Percentiles rank a stretch among this genome's conserved stretches.
Evolutionary conservation across 768 basidiomycete genomes (phyloP).

Genomic region (Amanita molliuscula): DNA sequence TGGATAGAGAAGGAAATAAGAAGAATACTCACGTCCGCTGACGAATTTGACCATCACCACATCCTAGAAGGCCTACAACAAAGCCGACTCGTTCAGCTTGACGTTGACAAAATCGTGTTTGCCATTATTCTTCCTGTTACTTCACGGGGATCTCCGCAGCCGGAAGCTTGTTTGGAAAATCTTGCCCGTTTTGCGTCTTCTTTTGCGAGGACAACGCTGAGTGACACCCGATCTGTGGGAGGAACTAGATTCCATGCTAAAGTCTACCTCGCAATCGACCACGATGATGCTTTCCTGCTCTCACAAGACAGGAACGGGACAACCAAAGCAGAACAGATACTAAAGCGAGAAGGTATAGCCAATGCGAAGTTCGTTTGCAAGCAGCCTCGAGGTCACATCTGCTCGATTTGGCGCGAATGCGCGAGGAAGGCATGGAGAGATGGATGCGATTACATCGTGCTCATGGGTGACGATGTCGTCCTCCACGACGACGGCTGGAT

Average conservation of each 20-base stretch:
- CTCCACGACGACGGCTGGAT: constrained; percentile 45
- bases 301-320: constrained; percentile 5
- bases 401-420: constrained; percentile 42
- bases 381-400: constrained; percentile 35
- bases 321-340: constrained; percentile 25
- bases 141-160: constrained; percentile 28
- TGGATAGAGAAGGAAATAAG: constrained; percentile 37
- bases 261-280: constrained; percentile 45
- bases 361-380: constrained; percentile 27
- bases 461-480: constrained; percentile 48
- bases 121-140: constrained; percentile 51
- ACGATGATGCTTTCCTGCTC: constrained; percentile 33
- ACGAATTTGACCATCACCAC: background rate
- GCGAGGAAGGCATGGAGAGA: constrained; percentile 39
- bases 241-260: constrained; percentile 23
- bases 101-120: constrained; percentile 24
- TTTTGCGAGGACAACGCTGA: constrained; percentile 33
- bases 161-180: constrained; percentile 28
- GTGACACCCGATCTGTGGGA: constrained; percentile 24
- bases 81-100: constrained; percentile 31
- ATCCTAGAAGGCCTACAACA: constrained; percentile 15
- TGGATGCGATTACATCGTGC: constrained; percentile 36
- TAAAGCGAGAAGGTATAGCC: constrained; percentile 26
- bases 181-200: constrained; percentile 33
- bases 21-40: background rate